phyloP scores from a whole-genome alignment of 768 basidiomycete genomes.

The Pleurotus giganteus region DNA sequence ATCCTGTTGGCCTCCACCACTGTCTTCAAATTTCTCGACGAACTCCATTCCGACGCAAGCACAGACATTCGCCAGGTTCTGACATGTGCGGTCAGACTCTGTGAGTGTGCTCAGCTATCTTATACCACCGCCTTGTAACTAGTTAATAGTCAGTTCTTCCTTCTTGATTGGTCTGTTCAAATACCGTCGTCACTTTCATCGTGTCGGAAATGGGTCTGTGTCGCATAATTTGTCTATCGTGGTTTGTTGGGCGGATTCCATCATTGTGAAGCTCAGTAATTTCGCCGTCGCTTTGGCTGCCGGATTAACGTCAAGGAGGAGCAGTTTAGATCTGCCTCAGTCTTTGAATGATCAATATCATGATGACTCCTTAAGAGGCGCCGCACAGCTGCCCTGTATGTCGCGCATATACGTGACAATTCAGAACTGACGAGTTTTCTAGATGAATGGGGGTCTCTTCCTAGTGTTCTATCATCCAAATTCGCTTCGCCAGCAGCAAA shows the following conservation, averaged over 20 bases:
- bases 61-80: background rate
- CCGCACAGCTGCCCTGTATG: slow-evolving; percentile 57
- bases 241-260: slow-evolving; percentile 66
- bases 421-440: slow-evolving; percentile 12
- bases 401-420: background rate
- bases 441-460: slow-evolving; percentile 57
- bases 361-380: slow-evolving; percentile 54
- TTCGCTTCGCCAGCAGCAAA: slow-evolving; percentile 57
- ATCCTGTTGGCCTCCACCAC: slow-evolving; percentile 31
- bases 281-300: slow-evolving; percentile 20
- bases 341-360: slow-evolving; percentile 40
- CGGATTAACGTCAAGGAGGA: slow-evolving; percentile 26
- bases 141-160: slow-evolving; percentile 22
- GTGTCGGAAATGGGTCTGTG: slow-evolving; percentile 35
- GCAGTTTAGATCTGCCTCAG: slow-evolving; percentile 21
- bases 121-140: background rate
- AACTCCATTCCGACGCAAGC: background rate
- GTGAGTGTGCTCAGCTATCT: background rate
- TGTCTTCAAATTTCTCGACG: slow-evolving; percentile 24
- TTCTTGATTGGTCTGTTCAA: slow-evolving; percentile 46
- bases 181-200: slow-evolving; percentile 48
- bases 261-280: slow-evolving; percentile 55
- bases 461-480: slow-evolving; percentile 43
- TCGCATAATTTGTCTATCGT: slow-evolving; percentile 25
- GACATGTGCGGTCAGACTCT: background rate